Conservation (phyloP, 2,329 filamentous ascomycete species). For the Hypoxylon rubiginosum region DNA sequence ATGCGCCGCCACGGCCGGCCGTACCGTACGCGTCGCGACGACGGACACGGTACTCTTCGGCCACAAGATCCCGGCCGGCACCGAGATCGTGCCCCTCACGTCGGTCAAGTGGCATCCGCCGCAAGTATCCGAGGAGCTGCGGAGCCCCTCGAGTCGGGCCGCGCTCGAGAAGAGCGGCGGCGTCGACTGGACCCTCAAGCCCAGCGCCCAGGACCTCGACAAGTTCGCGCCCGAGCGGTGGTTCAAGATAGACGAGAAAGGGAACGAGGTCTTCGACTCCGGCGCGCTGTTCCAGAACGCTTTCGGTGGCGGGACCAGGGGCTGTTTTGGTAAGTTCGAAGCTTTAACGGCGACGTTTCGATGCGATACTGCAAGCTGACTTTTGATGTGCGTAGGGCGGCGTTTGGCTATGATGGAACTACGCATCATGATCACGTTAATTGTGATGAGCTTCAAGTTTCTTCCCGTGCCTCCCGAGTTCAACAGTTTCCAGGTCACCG, state of each 20-base stretch:
- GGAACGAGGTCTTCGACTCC: slow-evolving; percentile 30
- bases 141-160: slow-evolving; percentile 30
- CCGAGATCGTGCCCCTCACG: slow-evolving; percentile 47
- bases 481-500: slow-evolving; percentile 32
- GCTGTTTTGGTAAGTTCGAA: slow-evolving; percentile 38
- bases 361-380: not conserved
- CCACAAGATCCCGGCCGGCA: slow-evolving; percentile 56
- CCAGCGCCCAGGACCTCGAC: slow-evolving; percentile 28
- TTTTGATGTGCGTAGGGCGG: slow-evolving; percentile 17
- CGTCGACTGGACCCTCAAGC: slow-evolving; percentile 23
- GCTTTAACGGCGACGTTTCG: not conserved
- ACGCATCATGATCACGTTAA: slow-evolving; percentile 38
- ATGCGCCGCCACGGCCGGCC: slow-evolving; percentile 45
- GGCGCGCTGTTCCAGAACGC: slow-evolving; percentile 26
- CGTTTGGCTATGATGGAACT: slow-evolving; percentile 39
- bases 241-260: slow-evolving; percentile 27
- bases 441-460: slow-evolving; percentile 36
- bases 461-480: slow-evolving; percentile 32
- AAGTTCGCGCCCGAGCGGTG: slow-evolving; percentile 35
- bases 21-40: slow-evolving; percentile 49
- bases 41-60: slow-evolving; percentile 58
- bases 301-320: slow-evolving; percentile 38
- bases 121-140: slow-evolving; percentile 24
- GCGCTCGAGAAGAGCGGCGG: slow-evolving; percentile 26
- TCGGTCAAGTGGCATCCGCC: slow-evolving; percentile 14